Evolutionary conservation across 768 basidiomycete genomes (phyloP), one percentile per base, ranked within the genome.

Genomic region (Boletus rubropictus): DNA sequence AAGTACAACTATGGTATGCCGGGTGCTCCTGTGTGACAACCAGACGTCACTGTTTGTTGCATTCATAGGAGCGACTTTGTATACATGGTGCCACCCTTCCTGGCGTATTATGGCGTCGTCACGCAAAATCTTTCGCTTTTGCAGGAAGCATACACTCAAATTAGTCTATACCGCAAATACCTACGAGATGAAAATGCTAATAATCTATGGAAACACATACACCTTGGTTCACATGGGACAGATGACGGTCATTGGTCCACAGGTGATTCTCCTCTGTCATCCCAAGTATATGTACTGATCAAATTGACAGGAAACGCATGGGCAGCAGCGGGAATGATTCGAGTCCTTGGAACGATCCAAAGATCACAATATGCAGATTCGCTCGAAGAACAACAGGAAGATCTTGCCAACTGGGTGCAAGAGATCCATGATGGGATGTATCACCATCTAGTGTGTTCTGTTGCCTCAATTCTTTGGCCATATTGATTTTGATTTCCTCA

Each of bases 311-410:
- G 90, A 0, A 92, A 93, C 47, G 91, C 72, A 3, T 95, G 92
- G 92, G 92, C 86, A 0, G 88, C 89, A 0, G 85, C 81, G 15
- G 91, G 92, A 1, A 91, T 91, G 77, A 70, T 89, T 9, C 82
- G 91, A 6, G 91, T 93, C 3, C 71, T 86, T 1, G 81, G 78
- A 2, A 91, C 88, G 1, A 82, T 91, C 48, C 71, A 77, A 53
- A 68, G 77, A 27, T 86, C 86, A 0, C 66, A 74, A 40, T 88
- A 71, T 50, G 69, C 75, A 1, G 68, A 68, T 25, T 59, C 65
- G 7, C 63, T 89, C 49, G 59, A 71, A 42, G 66, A 58, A 14
- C 69, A 89, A 60, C 77, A 80, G 52, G 67, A 63, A 0, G 79
- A 88, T 47, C 71, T 92, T 7, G 68, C 69, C 1, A 63, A 61